Conservation (phyloP, 129 eudicot species). For the Solidago caesia region DNA sequence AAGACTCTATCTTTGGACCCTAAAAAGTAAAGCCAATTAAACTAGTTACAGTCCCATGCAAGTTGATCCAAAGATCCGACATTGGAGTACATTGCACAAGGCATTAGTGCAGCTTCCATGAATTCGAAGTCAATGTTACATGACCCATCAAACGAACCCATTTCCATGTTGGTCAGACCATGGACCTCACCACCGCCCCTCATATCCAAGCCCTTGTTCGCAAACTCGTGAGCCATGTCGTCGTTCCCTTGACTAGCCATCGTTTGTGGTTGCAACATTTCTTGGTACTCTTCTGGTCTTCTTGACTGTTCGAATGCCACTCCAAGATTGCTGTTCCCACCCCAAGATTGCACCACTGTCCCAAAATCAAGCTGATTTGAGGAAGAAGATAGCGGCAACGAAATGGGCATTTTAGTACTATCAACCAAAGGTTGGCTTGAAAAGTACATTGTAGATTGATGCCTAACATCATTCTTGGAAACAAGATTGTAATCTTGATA, state of each 20-base stretch:
- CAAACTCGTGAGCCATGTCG: constrained; percentile 24
- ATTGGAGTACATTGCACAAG: constrained; percentile 49
- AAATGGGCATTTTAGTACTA: constrained; percentile 30
- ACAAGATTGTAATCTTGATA: constrained; percentile 39
- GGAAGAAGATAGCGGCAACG: constrained; percentile 30
- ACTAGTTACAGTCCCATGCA: constrained; percentile 62
- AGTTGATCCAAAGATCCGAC: constrained; percentile 54
- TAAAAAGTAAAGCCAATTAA: constrained; percentile 3
- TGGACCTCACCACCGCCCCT: constrained; percentile 24
- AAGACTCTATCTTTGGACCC: constrained; percentile 24
- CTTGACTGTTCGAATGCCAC: constrained; percentile 26
- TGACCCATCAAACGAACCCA: constrained; percentile 42
- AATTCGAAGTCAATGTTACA: constrained; percentile 68
- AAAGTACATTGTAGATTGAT: constrained; percentile 33
- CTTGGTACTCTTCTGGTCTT: constrained; percentile 28
- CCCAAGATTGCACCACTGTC: constrained; percentile 37
- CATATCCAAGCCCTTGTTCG: constrained; percentile 22
- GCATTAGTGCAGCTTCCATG: constrained; percentile 67
- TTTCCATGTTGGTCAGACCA: constrained; percentile 23
- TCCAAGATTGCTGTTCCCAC: constrained; percentile 12
- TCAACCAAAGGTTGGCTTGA: constrained; percentile 38
- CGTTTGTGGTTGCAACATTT: constrained; percentile 31
- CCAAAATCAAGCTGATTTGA: constrained; percentile 41
- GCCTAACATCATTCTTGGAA: constrained; percentile 19
- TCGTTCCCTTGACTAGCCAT: constrained; percentile 6